Base-by-base conservation (phyloP, 257 asterid genomes). In the Solanum virginianum region DNA sequence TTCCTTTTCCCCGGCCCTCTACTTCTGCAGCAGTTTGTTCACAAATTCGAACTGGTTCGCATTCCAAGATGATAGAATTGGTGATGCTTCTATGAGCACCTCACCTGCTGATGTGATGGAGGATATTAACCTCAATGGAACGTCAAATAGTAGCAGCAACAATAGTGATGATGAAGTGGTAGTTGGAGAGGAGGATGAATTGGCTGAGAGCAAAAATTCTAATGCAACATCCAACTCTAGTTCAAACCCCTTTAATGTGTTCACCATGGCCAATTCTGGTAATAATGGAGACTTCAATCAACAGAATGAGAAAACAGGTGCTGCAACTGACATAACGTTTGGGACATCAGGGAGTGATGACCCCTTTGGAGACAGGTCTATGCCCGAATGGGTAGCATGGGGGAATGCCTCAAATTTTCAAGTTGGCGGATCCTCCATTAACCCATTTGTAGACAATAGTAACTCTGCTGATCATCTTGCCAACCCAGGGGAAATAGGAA, bases 31-130 rank as follows among this genome's bases (percentile, higher is more conserved):
- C 94, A 95, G 97, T 80, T 92, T 97, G 94, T 97, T 97, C 93
- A 95, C 99, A 79, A 97, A 97, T 89, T 95, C 98, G 90, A 95
- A 97, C 92, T 97, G 99, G 99, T 97, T 97, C 92, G 98, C 98
- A 8, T 97, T 95, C 89, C 97, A 95, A 94, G 98, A 95, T 39
- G 98, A 93, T 70, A 87, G 90, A 86, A 83, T 56, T 83, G 93
- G 90, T 85, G 91, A 89, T 85, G 88, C 88, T 62, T 85, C 93
- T 36, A 88, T 86, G 84, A 94, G 86, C 84, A 83, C 91, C 90
- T 91, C 98, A 68, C 88, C 94, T 10, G 88, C 96, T 59, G 95
- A 94, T 54, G 68, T 85, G 75, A 90, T 91, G 88, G 95, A 92
- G 10, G 92, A 91, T 86, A 89, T 91, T 39, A 93, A 92, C 88